These are phyloP conservation scores for Rhizoclosmatium sp. DNA, from an alignment of 192 early-diverging fungal genomes.

Conservation along the genomic window DNA sequence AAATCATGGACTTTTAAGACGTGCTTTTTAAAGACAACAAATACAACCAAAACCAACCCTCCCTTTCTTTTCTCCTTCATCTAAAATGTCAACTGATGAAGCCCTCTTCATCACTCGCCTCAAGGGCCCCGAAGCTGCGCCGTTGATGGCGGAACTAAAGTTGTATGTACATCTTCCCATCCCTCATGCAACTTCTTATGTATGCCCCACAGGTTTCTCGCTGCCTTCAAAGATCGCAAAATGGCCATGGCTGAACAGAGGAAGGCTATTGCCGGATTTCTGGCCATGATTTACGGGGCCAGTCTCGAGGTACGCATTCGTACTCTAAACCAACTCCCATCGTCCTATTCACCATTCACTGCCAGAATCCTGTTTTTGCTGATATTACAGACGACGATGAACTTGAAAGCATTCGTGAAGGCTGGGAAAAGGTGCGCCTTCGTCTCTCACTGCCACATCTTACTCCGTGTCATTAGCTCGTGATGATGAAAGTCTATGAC, in stretches of 20 bases:
- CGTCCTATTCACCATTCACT: neutral
- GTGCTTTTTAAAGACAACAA: too few relatives aligned
- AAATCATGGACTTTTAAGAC: too few relatives aligned
- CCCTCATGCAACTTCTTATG: neutral
- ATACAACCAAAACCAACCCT: too few relatives aligned
- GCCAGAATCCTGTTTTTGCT: constrained; percentile 49
- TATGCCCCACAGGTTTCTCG: constrained; percentile 46
- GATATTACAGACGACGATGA: constrained; percentile 45
- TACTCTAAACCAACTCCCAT: constrained; percentile 15
- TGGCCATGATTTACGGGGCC: constrained; percentile 48
- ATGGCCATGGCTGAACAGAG: constrained; percentile 48
- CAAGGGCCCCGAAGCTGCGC: constrained; percentile 41
- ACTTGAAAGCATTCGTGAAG: constrained; percentile 57
- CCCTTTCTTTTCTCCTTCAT: too few relatives aligned
- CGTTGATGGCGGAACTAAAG: constrained; percentile 47
- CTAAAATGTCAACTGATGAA: constrained; percentile 55
- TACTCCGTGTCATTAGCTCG: constrained; percentile 36
- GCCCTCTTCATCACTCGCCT: constrained; percentile 54
- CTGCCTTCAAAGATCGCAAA: constrained; percentile 44
- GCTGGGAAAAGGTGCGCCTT: constrained; percentile 61
- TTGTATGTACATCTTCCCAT: constrained; percentile 11
- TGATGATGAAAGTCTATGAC: constrained; percentile 59
- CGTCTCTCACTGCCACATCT: neutral
- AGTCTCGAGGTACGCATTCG: constrained; percentile 34
- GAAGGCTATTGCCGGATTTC: constrained; percentile 51